Evolutionary conservation across 768 basidiomycete species (phyloP).

Genomic region (Termitomyces sp.): DNA sequence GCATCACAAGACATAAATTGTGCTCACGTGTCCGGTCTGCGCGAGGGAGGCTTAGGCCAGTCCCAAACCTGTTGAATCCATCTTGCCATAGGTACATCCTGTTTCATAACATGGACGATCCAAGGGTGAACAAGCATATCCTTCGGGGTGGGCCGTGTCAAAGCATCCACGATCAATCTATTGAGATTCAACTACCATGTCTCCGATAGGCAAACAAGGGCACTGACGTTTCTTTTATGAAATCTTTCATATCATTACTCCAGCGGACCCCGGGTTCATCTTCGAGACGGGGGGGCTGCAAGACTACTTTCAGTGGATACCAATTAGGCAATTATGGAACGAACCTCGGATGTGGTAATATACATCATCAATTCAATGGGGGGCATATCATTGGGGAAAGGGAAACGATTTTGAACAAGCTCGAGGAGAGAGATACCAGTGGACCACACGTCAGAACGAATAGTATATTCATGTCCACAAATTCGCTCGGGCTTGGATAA

Average conservation of each 20-base stretch:
- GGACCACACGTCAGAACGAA: conserved; percentile 97
- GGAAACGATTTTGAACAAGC: conserved; percentile 90
- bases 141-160: conserved; percentile 70
- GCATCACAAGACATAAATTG: conserved; percentile 8
- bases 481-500: conserved; percentile 82
- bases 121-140: conserved; percentile 83
- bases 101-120: conserved; percentile 70
- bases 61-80: conserved; percentile 87
- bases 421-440: conserved; percentile 93
- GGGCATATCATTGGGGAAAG: conserved; percentile 86
- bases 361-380: conserved; percentile 94
- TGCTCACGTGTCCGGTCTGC: conserved; percentile 40
- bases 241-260: conserved; percentile 87
- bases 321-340: conserved; percentile 14
- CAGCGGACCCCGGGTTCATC: conserved; percentile 69
- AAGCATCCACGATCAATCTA: conserved; percentile 51
- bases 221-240: conserved; percentile 78
- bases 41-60: conserved; percentile 49
- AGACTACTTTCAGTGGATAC: conserved; percentile 7
- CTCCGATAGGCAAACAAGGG: background rate
- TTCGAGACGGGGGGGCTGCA: conserved; percentile 74
- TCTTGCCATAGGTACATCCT: conserved; percentile 83
- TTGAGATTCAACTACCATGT: conserved; percentile 1
- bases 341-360: conserved; percentile 75
- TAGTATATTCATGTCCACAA: conserved; percentile 86